Evolutionary conservation across 2,329 filamentous ascomycete genomes (phyloP), one percentile per base, ranked within the genome.

Genomic region (Drechslerella stenobrocha): DNA sequence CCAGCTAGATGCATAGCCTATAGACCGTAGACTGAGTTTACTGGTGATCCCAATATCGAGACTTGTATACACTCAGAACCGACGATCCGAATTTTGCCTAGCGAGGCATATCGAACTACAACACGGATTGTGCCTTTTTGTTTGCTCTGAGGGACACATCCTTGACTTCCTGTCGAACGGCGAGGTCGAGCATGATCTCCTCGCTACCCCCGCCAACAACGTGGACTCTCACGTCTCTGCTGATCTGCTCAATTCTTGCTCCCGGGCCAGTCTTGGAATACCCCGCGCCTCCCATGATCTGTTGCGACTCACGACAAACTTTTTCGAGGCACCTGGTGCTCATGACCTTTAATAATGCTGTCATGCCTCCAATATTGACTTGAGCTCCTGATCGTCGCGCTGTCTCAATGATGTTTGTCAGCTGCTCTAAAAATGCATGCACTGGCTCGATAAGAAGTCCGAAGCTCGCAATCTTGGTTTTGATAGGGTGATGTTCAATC

Each of bases 401-500:
- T 6, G 77, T 73, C 61, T 81, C 77, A 42, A 82, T 77, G 45
- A 82, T 81, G 72, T 81, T 82, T 3, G 81, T 82, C 1, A 86
- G 76, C 72, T 85, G 83, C 71, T 86, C 84, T 61, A 86, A 74
- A 76, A 83, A 85, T 0, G 83, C 81, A 75, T 82, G 83, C 45
- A 83, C 81, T 0, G 81, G 80, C 70, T 86, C 84, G n/a, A 86
- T 80, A 70, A 81, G 79, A 8, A 81, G 77, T 0, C 82, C 83
- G 51, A 85, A 78, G 32, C 80, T 82, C n/a, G 81, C 79, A 11
- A 86, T 78, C 73, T 86, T 86, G 18, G 80, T 77, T 15, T 81
- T 79, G 55, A 86, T 85, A 37, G 83, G 81, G 51, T 84, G 82
- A 82, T 81, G 28, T 30, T 30, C 28, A 5, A 30, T 30, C 5